These are phyloP conservation scores for Agapanthus africanus DNA, from an alignment of 106 monocot genomes.

Conservation along the genomic window DNA sequence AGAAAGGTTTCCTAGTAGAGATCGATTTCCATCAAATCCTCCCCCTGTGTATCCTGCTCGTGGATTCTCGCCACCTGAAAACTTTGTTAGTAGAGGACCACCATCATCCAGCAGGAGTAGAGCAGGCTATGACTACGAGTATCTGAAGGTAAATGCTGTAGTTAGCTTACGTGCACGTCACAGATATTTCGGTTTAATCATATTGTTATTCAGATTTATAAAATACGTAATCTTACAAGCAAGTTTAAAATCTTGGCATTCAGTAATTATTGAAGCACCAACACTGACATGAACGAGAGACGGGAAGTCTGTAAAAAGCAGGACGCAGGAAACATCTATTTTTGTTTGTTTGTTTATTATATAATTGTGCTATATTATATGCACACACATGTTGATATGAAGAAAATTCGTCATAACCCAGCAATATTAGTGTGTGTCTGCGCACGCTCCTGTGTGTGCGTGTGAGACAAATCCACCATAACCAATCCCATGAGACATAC, in stretches of 20 bases:
- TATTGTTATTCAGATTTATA: background rate
- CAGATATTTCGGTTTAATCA: background rate
- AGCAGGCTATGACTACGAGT: slow-evolving; percentile 15
- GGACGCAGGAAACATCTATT: too few relatives aligned
- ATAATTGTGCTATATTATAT: too few relatives aligned
- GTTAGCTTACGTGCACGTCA: background rate
- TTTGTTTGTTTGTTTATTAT: too few relatives aligned
- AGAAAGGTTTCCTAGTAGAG: slow-evolving; percentile 15
- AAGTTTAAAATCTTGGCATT: background rate
- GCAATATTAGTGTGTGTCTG: too few relatives aligned
- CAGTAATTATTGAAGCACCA: too few relatives aligned
- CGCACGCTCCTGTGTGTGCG: too few relatives aligned
- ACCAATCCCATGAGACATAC: too few relatives aligned
- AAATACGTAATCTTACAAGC: background rate
- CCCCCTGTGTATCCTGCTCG: slow-evolving; percentile 10
- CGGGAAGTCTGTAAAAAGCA: too few relatives aligned
- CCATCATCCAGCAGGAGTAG: slow-evolving; percentile 10
- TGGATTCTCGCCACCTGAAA: slow-evolving; percentile 17
- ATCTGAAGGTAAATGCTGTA: slow-evolving; percentile 21
- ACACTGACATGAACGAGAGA: too few relatives aligned
- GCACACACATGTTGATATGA: too few relatives aligned
- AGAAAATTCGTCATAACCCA: too few relatives aligned
- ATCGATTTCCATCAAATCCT: slow-evolving; percentile 7
- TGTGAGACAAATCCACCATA: too few relatives aligned
- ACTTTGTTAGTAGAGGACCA: slow-evolving; percentile 13